Evolutionary conservation across 2,329 filamentous ascomycete genomes (phyloP).

Genomic region (Thelonectria rubi): DNA sequence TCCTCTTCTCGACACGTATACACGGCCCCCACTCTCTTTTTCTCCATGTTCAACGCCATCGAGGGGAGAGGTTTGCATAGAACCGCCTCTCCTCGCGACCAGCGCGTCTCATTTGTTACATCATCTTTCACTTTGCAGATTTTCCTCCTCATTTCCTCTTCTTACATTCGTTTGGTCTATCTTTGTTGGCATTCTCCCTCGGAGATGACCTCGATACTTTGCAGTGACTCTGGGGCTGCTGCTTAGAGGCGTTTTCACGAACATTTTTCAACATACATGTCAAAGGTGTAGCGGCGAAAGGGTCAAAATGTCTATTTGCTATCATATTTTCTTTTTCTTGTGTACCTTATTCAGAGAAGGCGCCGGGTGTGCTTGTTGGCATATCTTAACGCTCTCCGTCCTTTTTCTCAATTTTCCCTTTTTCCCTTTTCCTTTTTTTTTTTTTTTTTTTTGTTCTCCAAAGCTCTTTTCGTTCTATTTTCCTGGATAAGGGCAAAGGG

Average conservation of each 20-base stretch:
- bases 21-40: conserved; percentile 17
- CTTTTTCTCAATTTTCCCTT: no score
- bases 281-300: conserved; percentile 2
- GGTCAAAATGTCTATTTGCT: conserved; percentile 16
- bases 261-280: background rate
- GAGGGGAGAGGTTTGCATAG: conserved; percentile 2
- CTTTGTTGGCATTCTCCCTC: background rate
- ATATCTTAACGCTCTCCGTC: no score
- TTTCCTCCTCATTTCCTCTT: conserved; percentile 7
- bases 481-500: conserved; percentile 2
- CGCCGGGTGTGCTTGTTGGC: no score
- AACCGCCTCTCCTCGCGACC: conserved; percentile 4
- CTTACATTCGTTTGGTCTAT: conserved; percentile 9
- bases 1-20: conserved; percentile 21
- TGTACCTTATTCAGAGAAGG: no score
- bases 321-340: background rate
- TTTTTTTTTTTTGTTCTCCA: background rate
- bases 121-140: conserved; percentile 9
- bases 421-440: background rate
- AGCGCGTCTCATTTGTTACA: conserved; percentile 19
- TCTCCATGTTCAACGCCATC: conserved; percentile 12
- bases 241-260: conserved; percentile 8
- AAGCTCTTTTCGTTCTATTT: background rate
- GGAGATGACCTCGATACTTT: conserved; percentile 4
- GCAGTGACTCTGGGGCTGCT: conserved; percentile 13